Conservation (phyloP, 148 eudicot species). For the Vaccinium corymbosum region DNA sequence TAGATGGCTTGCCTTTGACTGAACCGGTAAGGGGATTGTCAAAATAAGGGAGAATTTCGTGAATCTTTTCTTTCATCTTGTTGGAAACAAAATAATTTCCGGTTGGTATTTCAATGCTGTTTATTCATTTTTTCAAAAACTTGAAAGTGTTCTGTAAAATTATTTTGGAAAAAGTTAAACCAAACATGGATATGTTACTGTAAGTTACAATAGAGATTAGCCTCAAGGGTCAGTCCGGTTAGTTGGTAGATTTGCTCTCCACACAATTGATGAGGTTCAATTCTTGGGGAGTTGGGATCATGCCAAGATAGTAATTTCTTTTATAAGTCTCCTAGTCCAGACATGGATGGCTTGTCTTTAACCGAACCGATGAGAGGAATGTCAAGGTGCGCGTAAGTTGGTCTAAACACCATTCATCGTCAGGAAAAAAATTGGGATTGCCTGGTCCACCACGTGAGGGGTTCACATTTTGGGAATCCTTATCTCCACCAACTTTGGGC, state of each 20-base stretch:
- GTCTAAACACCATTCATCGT: too few species aligned
- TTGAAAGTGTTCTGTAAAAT: background rate
- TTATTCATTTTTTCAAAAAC: too few species aligned
- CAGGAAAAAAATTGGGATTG: background rate
- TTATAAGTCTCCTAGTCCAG: too few species aligned
- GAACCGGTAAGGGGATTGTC: background rate
- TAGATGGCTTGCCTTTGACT: too few species aligned
- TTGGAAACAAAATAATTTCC: background rate
- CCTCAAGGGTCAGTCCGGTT: too few species aligned
- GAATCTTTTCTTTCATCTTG: background rate
- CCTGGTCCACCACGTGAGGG: constrained; percentile 13
- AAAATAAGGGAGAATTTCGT: background rate
- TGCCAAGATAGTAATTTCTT: too few species aligned
- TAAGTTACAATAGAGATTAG: background rate
- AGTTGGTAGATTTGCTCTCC: too few species aligned
- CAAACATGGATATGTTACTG: background rate
- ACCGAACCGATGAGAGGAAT: too few species aligned
- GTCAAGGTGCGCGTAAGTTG: too few species aligned
- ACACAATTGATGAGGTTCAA: too few species aligned
- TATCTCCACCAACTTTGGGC: background rate
- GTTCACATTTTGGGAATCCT: constrained; percentile 4
- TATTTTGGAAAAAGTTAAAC: background rate
- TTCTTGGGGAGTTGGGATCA: too few species aligned
- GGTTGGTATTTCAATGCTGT: background rate
- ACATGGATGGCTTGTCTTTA: too few species aligned